A percentile compares a stretch with the other conserved stretches of the same genome.
phyloP scores from a whole-genome alignment of 306 rosid genomes.

The Cicer cuneatum region DNA sequence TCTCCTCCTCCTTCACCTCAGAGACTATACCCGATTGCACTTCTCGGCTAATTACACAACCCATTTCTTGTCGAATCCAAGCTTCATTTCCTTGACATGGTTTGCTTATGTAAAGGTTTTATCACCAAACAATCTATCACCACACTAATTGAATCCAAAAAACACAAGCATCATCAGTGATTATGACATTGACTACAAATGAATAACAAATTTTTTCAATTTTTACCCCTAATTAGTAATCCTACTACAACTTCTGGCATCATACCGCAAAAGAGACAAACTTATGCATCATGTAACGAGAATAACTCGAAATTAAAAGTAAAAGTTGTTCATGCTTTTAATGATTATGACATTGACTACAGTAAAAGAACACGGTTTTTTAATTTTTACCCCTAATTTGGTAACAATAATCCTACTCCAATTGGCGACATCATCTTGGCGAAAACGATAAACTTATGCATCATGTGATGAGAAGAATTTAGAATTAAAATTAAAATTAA shows the following conservation, averaged over 20 bases:
- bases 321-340: slow-evolving; percentile 2
- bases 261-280: slow-evolving; percentile 35
- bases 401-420: neutral
- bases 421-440: slow-evolving; percentile 19
- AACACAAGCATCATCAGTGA: slow-evolving; percentile 6
- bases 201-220: neutral
- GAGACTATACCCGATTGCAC: slow-evolving; percentile 63
- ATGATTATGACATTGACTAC: neutral
- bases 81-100: slow-evolving; percentile 68
- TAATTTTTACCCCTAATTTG: slow-evolving; percentile 35
- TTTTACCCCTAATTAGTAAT: slow-evolving; percentile 39
- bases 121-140: slow-evolving; percentile 45
- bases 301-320: slow-evolving; percentile 39
- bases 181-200: slow-evolving; percentile 5
- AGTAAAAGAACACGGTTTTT: neutral
- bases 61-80: slow-evolving; percentile 74
- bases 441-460: slow-evolving; percentile 5
- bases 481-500: neutral
- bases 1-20: slow-evolving; percentile 65
- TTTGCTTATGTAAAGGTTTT: slow-evolving; percentile 18
- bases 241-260: slow-evolving; percentile 24
- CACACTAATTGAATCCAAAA: slow-evolving; percentile 44
- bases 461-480: neutral
- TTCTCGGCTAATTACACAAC: slow-evolving; percentile 85
- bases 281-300: slow-evolving; percentile 33